Evolutionary conservation across 345 rosid genomes (phyloP).

Genomic region (Murraya paniculata): DNA sequence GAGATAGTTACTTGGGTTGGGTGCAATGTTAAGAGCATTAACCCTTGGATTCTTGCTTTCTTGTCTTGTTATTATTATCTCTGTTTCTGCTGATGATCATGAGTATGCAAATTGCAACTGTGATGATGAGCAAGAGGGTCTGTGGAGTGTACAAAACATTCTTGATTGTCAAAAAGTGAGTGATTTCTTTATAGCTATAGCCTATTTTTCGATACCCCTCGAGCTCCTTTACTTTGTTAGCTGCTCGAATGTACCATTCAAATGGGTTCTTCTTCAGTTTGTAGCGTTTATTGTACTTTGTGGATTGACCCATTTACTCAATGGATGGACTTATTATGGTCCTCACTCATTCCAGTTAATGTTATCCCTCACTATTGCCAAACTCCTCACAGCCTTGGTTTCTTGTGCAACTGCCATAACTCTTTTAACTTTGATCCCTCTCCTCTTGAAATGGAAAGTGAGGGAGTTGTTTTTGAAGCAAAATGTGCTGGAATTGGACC

Average conservation of each 20-base stretch:
- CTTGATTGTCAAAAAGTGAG: slow-evolving; percentile 89
- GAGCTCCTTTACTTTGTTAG: slow-evolving; percentile 92
- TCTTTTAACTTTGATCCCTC: slow-evolving; percentile 82
- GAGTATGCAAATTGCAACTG: slow-evolving; percentile 68
- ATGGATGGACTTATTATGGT: slow-evolving; percentile 84
- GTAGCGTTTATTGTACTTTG: slow-evolving; percentile 92
- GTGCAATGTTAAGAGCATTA: slow-evolving; percentile 66
- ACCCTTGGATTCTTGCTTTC: slow-evolving; percentile 49
- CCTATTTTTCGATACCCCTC: slow-evolving; percentile 90
- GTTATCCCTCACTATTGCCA: slow-evolving; percentile 73
- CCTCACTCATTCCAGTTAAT: slow-evolving; percentile 85
- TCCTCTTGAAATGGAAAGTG: slow-evolving; percentile 80
- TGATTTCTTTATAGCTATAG: slow-evolving; percentile 84
- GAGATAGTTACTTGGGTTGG: slow-evolving; percentile 24
- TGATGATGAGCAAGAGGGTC: slow-evolving; percentile 65
- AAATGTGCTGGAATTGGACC: slow-evolving; percentile 78
- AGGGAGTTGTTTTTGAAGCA: slow-evolving; percentile 90
- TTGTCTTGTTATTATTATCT: slow-evolving; percentile 32
- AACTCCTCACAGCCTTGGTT: slow-evolving; percentile 79
- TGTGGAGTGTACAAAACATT: slow-evolving; percentile 59
- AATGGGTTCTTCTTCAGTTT: slow-evolving; percentile 91
- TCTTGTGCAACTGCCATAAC: slow-evolving; percentile 91
- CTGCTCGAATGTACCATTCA: slow-evolving; percentile 86
- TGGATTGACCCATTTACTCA: slow-evolving; percentile 88
- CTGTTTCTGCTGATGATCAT: slow-evolving; percentile 48